These are phyloP conservation scores for Schwanniomyces etchellsii DNA, from an alignment of 1,139 yeast species.

Conservation along the genomic window DNA sequence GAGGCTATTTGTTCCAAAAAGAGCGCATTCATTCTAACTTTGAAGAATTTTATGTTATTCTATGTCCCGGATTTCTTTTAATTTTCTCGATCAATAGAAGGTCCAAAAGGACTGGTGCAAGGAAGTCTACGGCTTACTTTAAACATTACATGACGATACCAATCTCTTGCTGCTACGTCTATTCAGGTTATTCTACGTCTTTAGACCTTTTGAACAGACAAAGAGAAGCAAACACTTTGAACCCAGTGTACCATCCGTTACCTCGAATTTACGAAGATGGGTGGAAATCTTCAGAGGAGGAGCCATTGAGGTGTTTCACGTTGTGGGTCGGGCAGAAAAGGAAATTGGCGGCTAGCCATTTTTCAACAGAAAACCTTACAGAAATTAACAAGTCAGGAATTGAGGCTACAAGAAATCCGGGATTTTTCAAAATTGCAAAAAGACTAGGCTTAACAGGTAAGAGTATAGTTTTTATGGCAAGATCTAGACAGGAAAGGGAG, in stretches of 20 bases:
- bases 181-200: conserved; percentile 62
- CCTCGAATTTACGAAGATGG: conserved; percentile 81
- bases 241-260: conserved; percentile 52
- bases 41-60: conserved; percentile 51
- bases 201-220: conserved; percentile 51
- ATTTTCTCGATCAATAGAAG: conserved; percentile 45
- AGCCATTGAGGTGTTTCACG: conserved; percentile 66
- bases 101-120: conserved; percentile 39
- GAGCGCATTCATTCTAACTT: conserved; percentile 65
- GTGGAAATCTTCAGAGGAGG: conserved; percentile 78
- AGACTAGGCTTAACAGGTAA: conserved; percentile 66
- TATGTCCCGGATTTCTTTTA: conserved; percentile 65
- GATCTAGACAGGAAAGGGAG: conserved; percentile 80
- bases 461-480: conserved; percentile 68
- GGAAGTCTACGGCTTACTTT: conserved; percentile 39
- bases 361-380: not conserved
- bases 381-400: conserved; percentile 9
- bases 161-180: conserved; percentile 63
- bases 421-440: conserved; percentile 35
- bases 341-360: conserved; percentile 18
- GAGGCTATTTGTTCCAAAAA: conserved; percentile 66
- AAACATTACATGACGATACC: conserved; percentile 54
- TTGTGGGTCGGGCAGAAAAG: conserved; percentile 76
- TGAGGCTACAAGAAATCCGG: conserved; percentile 28
- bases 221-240: conserved; percentile 35